Percentiles rank a stretch among this genome's conserved stretches.
phyloP scores from a whole-genome alignment of 2,329 filamentous ascomycete species.

The Alternaria viburni region DNA sequence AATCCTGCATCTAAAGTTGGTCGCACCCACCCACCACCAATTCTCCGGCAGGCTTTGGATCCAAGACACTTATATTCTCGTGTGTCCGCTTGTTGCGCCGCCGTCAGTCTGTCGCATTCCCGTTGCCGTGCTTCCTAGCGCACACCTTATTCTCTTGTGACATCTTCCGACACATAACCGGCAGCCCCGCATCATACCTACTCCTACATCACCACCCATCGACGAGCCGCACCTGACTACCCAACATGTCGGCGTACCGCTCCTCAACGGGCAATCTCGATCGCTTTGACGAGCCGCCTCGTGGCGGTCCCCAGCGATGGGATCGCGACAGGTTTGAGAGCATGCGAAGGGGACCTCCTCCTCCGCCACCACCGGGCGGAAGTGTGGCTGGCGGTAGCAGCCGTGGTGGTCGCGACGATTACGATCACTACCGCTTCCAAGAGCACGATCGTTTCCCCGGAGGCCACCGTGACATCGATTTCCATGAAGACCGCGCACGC shows the following conservation, averaged over 20 bases:
- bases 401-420: conserved; percentile 39
- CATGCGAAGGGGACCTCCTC: conserved; percentile 34
- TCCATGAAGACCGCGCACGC: conserved; percentile 53
- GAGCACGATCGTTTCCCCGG: conserved; percentile 54
- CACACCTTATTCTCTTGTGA: background rate
- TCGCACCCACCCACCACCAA: conserved; percentile 25
- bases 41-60: conserved; percentile 6
- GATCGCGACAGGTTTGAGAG: conserved; percentile 59
- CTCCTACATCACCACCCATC: conserved; percentile 17
- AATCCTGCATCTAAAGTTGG: conserved; percentile 29
- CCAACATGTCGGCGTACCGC: conserved; percentile 40
- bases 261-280: conserved; percentile 53
- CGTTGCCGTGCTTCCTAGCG: conserved; percentile 1
- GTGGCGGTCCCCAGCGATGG: conserved; percentile 51
- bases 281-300: conserved; percentile 48
- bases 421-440: conserved; percentile 49
- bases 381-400: conserved; percentile 6
- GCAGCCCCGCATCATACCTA: conserved; percentile 26
- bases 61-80: conserved; percentile 20
- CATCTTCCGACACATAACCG: conserved; percentile 12
- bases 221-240: conserved; percentile 3
- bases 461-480: conserved; percentile 50
- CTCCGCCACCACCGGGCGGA: conserved; percentile 3
- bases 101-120: background rate
- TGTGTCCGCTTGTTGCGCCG: conserved; percentile 11